phyloP scores from a whole-genome alignment of 208 protist species.

The Leptomonas pyrrhocoris region DNA sequence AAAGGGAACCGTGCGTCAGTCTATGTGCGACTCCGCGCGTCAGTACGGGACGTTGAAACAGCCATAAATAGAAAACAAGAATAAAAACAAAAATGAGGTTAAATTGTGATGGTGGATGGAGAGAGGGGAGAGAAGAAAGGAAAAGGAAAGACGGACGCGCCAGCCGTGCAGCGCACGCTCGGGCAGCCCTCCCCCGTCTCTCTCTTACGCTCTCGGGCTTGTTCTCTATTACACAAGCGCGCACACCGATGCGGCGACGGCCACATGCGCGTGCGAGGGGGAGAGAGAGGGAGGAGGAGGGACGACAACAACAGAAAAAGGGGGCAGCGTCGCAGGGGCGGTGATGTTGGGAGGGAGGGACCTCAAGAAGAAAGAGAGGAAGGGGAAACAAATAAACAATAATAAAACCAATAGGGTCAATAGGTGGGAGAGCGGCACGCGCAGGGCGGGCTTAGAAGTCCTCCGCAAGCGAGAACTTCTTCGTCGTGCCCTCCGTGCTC shows the following conservation, averaged over 20 bases:
- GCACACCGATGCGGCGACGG: background rate
- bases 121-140: no score
- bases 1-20: no score
- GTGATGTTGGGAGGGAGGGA: background rate
- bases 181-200: no score
- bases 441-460: slow-evolving; percentile 94
- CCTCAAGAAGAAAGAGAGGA: no score
- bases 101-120: background rate
- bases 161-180: background rate
- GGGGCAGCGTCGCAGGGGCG: background rate
- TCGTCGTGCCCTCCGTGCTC: slow-evolving; percentile 67
- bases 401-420: background rate
- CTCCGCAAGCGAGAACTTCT: slow-evolving; percentile 89
- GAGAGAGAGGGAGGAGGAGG: slow-evolving; percentile 1
- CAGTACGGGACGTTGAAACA: no score
- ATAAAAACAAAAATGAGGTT: no score
- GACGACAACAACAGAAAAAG: background rate
- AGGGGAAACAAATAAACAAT: background rate
- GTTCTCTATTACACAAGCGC: background rate
- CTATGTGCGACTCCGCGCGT: no score
- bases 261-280: background rate
- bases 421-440: no score
- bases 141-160: background rate
- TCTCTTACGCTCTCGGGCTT: no score
- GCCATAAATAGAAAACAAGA: background rate